These are phyloP conservation scores for Aaosphaeria pasadenensis DNA, from an alignment of 2,329 filamentous ascomycete species.

Conservation along the genomic window DNA sequence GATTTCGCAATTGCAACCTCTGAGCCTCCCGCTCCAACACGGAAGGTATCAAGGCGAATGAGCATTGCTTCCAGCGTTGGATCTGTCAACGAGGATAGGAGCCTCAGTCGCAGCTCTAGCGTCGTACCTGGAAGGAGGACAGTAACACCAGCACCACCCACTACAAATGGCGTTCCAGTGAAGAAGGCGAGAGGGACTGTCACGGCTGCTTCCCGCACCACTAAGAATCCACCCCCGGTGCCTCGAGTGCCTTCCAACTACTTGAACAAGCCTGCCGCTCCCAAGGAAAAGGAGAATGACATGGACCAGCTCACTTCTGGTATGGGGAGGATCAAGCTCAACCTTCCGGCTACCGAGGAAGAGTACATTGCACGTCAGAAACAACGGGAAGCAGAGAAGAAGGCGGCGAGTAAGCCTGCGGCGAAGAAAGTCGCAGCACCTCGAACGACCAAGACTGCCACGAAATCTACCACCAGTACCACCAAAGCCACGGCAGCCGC, in stretches of 20 bases:
- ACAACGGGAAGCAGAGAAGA: constrained; percentile 39
- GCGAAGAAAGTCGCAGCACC: constrained; percentile 17
- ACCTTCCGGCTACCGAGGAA: constrained; percentile 52
- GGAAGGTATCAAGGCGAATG: constrained; percentile 37
- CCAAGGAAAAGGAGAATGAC: constrained; percentile 25
- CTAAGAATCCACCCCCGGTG: constrained; percentile 40
- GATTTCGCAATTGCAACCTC: constrained; percentile 26
- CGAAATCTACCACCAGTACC: neutral
- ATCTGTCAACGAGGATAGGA: constrained; percentile 33
- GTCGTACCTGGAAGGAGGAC: constrained; percentile 36
- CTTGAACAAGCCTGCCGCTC: constrained; percentile 14
- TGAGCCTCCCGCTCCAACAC: constrained; percentile 19
- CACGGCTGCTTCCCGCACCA: constrained; percentile 26
- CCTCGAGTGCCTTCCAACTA: constrained; percentile 41
- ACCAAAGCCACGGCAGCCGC: constrained; percentile 1
- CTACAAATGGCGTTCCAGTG: constrained; percentile 44
- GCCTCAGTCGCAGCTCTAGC: constrained; percentile 33
- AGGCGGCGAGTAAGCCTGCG: constrained; percentile 14
- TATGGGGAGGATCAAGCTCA: constrained; percentile 58
- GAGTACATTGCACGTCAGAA: constrained; percentile 53
- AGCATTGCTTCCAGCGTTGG: constrained; percentile 45
- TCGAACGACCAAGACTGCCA: constrained; percentile 10
- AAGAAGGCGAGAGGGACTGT: constrained; percentile 60
- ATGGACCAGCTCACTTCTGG: constrained; percentile 52
- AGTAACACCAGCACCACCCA: constrained; percentile 14